Conservation (phyloP, 441 rosid genomes). For the Arabidopsis hybrid region DNA sequence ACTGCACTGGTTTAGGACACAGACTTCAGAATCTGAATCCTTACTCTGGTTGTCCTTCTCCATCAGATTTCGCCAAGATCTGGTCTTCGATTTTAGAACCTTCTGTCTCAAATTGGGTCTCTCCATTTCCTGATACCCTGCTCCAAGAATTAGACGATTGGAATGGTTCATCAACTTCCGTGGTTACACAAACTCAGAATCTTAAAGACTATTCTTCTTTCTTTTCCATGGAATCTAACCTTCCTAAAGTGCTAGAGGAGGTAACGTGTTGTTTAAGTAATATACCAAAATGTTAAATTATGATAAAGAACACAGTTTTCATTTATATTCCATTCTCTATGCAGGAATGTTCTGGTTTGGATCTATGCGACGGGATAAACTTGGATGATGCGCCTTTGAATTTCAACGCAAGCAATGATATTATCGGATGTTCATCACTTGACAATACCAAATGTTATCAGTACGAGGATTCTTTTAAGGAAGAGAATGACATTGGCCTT, state of each 20-base stretch:
- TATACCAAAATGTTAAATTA: not conserved
- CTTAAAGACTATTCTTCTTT: conserved; percentile 51
- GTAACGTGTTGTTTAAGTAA: conserved; percentile 24
- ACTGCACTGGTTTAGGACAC: conserved; percentile 59
- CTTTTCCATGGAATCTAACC: conserved; percentile 41
- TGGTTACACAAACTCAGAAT: conserved; percentile 36
- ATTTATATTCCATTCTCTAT: not conserved
- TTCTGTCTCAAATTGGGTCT: conserved; percentile 22
- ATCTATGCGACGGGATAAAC: conserved; percentile 57
- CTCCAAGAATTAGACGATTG: not conserved
- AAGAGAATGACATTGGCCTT: conserved; percentile 47
- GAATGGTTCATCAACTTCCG: conserved; percentile 37
- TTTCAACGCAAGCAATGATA: conserved; percentile 55
- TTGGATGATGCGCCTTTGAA: conserved; percentile 57
- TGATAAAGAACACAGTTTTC: not conserved
- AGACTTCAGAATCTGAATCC: conserved; percentile 42
- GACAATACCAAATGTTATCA: conserved; percentile 39
- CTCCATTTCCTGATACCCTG: conserved; percentile 28
- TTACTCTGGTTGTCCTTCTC: conserved; percentile 68
- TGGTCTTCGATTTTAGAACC: conserved; percentile 61
- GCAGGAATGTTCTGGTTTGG: conserved; percentile 40
- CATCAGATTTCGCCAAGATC: conserved; percentile 59
- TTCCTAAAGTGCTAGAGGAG: conserved; percentile 48
- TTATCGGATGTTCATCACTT: conserved; percentile 49
- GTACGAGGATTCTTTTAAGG: conserved; percentile 30